Evolutionary conservation across 192 early-diverging fungal species (phyloP).

Genomic region (Pilobolus umbonatus): DNA sequence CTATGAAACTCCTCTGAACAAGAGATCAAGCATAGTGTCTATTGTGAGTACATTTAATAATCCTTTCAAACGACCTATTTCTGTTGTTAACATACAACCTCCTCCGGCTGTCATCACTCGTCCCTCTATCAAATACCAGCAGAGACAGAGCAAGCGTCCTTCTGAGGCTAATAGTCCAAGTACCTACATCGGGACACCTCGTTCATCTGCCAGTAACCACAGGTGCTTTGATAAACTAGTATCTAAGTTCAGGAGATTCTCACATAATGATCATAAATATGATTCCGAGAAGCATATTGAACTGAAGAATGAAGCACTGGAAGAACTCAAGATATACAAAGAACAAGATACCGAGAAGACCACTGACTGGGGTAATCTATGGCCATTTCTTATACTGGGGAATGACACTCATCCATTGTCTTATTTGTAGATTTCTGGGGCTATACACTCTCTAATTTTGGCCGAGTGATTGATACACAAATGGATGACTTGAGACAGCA

Average conservation of each 20-base stretch:
- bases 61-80: constrained; percentile 15
- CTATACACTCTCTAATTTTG: constrained; percentile 80
- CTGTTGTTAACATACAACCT: neutral
- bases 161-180: constrained; percentile 22
- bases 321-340: constrained; percentile 59
- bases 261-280: constrained; percentile 15
- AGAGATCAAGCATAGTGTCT: neutral
- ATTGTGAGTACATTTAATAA: neutral
- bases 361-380: constrained; percentile 77
- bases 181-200: neutral
- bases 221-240: constrained; percentile 13
- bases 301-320: constrained; percentile 32
- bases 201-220: constrained; percentile 7
- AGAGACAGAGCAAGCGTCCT: constrained; percentile 30
- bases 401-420: neutral
- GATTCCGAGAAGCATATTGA: constrained; percentile 17
- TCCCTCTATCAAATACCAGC: constrained; percentile 27
- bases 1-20: neutral
- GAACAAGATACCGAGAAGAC: constrained; percentile 24
- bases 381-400: no score
- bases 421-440: constrained; percentile 81
- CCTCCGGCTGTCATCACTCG: constrained; percentile 6
- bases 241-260: constrained; percentile 17
- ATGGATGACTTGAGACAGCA: constrained; percentile 63
- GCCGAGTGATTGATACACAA: constrained; percentile 64